phyloP scores from a whole-genome alignment of 345 rosid genomes.

The Hibiscus mutabilis region DNA sequence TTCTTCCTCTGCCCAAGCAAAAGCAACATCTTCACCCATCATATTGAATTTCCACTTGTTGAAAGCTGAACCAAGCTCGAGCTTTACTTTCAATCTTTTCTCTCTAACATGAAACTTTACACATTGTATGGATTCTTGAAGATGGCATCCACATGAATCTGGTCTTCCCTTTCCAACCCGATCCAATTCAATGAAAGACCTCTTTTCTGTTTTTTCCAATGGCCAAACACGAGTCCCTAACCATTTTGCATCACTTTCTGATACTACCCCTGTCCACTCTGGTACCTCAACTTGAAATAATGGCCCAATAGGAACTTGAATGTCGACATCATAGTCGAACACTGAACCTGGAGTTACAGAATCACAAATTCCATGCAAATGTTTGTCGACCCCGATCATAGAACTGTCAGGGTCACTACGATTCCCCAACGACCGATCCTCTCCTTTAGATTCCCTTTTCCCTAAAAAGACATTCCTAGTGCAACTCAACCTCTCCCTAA shows the following conservation, averaged over 20 bases:
- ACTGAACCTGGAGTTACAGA: constrained; percentile 25
- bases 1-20: constrained; percentile 53
- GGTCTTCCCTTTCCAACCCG: constrained; percentile 85
- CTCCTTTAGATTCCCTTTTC: constrained; percentile 19
- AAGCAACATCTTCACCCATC: constrained; percentile 67
- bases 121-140: constrained; percentile 55
- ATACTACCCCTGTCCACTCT: constrained; percentile 44
- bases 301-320: constrained; percentile 49
- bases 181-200: constrained; percentile 58
- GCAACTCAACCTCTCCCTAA: constrained; percentile 56
- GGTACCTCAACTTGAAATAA: constrained; percentile 66
- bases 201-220: constrained; percentile 26
- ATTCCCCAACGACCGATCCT: constrained; percentile 8
- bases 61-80: constrained; percentile 69
- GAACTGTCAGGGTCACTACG: constrained; percentile 20
- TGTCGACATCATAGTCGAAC: constrained; percentile 28
- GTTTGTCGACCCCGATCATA: constrained; percentile 6
- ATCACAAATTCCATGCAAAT: constrained; percentile 16
- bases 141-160: constrained; percentile 65
- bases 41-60: constrained; percentile 48
- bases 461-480: constrained; percentile 17
- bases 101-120: constrained; percentile 61
- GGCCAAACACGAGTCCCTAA: constrained; percentile 76
- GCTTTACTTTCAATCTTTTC: constrained; percentile 43
- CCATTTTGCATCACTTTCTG: constrained; percentile 68